These are phyloP conservation scores for Phytopythium oedochilum DNA, from an alignment of 352 stramenopile species.

Conservation along the genomic window DNA sequence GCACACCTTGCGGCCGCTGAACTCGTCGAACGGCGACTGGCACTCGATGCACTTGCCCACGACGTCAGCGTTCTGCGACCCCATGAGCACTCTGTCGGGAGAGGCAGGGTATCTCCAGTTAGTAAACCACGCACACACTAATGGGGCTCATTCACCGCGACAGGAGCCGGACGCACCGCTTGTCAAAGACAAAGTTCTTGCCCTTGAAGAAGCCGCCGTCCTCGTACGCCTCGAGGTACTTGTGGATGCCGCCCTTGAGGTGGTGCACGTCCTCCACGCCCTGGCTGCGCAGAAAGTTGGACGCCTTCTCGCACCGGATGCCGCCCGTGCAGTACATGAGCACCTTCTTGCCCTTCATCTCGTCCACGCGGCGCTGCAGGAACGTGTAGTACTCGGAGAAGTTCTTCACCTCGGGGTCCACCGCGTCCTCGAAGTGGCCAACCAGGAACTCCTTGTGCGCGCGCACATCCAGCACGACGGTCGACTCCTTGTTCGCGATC, in stretches of 20 bases:
- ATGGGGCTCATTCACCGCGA: not conserved
- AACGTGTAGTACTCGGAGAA: constrained; percentile 77
- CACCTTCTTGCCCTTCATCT: constrained; percentile 69
- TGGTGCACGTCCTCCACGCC: constrained; percentile 54
- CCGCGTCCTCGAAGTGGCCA: constrained; percentile 61
- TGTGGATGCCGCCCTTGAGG: constrained; percentile 72
- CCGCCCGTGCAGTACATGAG: constrained; percentile 80
- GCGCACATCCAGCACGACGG: constrained; percentile 55
- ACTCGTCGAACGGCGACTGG: constrained; percentile 44
- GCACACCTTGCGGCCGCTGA: constrained; percentile 67
- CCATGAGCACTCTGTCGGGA: constrained; percentile 46
- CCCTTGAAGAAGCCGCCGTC: constrained; percentile 64
- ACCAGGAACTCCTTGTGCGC: constrained; percentile 65
- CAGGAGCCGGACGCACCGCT: constrained; percentile 40
- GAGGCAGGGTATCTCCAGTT: too few species aligned
- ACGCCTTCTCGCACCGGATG: constrained; percentile 74
- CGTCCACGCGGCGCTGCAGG: constrained; percentile 47
- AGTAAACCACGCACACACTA: too few species aligned
- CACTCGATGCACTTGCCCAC: constrained; percentile 76
- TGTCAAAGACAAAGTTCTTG: constrained; percentile 82
- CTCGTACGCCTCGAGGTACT: constrained; percentile 62
- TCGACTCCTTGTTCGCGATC: constrained; percentile 33
- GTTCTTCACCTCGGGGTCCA: constrained; percentile 67
- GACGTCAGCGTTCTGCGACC: constrained; percentile 43
- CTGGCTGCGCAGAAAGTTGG: constrained; percentile 60